Evolutionary conservation across 1,284 basidiomycete species (phyloP).

Genomic region (Ustilago shanxiensis): DNA sequence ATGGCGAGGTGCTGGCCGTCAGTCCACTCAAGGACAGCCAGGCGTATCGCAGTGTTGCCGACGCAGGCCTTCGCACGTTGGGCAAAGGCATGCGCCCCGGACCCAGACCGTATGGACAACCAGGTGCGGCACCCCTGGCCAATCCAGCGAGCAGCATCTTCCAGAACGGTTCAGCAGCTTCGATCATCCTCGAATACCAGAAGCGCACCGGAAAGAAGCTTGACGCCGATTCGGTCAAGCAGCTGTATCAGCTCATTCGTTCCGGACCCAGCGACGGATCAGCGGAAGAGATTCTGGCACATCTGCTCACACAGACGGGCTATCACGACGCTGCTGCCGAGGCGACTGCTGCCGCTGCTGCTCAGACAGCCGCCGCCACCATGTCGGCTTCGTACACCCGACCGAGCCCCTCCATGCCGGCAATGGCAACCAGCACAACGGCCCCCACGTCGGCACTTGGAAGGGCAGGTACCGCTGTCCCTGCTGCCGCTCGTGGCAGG

Average conservation of each 20-base stretch:
- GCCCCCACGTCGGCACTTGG: conserved; percentile 13
- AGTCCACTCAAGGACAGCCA: conserved; percentile 59
- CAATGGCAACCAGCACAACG: conserved; percentile 8
- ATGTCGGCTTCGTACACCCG: conserved; percentile 29
- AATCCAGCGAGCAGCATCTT: conserved; percentile 65
- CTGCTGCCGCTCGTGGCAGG: conserved; percentile 19
- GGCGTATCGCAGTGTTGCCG: conserved; percentile 55
- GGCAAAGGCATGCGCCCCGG: conserved; percentile 43
- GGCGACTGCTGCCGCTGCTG: conserved; percentile 33
- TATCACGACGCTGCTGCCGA: conserved; percentile 53
- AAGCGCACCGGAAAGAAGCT: conserved; percentile 51
- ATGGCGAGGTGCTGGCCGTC: conserved; percentile 57
- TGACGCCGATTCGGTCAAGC: conserved; percentile 41
- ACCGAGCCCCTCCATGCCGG: conserved; percentile 8
- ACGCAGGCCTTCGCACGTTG: conserved; percentile 22
- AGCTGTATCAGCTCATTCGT: conserved; percentile 37
- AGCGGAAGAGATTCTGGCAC: conserved; percentile 45
- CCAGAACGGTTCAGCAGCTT: conserved; percentile 58
- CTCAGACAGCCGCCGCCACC: conserved; percentile 30
- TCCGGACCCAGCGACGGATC: conserved; percentile 42
- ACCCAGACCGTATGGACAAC: conserved; percentile 59
- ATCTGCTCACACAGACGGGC: conserved; percentile 42
- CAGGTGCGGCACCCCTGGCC: conserved; percentile 60
- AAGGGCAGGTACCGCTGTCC: conserved; percentile 9
- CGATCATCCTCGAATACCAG: conserved; percentile 60